These are phyloP conservation scores for Sophora flavescens DNA, from an alignment of 306 rosid genomes.

Conservation along the genomic window DNA sequence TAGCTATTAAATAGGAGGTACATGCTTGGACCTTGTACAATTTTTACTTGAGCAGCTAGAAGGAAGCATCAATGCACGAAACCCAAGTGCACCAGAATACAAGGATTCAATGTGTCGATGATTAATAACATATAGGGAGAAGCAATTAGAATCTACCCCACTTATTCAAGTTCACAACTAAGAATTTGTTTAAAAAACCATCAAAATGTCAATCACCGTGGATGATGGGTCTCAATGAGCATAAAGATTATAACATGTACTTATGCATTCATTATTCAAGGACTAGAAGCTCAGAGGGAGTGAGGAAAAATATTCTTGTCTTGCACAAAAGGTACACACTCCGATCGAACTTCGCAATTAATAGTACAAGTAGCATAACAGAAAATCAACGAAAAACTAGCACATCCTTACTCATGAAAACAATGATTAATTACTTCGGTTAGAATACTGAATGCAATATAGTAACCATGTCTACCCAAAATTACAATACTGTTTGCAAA, in stretches of 20 bases:
- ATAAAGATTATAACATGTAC: slow-evolving; percentile 17
- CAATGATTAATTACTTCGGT: neutral
- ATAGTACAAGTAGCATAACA: slow-evolving; percentile 15
- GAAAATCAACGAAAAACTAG: slow-evolving; percentile 21
- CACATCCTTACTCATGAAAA: neutral
- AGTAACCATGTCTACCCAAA: neutral
- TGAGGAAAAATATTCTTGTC: slow-evolving; percentile 22
- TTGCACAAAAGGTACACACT: neutral
- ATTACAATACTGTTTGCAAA: neutral
- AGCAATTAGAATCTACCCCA: slow-evolving; percentile 27
- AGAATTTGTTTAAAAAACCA: slow-evolving; percentile 24
- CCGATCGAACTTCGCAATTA: slow-evolving; percentile 17
- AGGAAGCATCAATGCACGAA: slow-evolving; percentile 16
- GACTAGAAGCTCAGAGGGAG: slow-evolving; percentile 25
- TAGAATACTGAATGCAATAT: neutral
- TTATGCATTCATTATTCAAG: slow-evolving; percentile 26
- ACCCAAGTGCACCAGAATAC: slow-evolving; percentile 26
- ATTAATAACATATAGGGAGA: neutral
- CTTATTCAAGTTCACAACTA: slow-evolving; percentile 4
- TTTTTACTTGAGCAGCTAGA: slow-evolving; percentile 24
- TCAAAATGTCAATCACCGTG: slow-evolving; percentile 21
- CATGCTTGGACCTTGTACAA: neutral
- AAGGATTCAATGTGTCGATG: slow-evolving; percentile 11
- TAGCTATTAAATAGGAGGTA: slow-evolving; percentile 7
- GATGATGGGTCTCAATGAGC: neutral